Evolutionary conservation across 257 asterid species (phyloP), one percentile per base, ranked within the genome.

Genomic region (Solanum arcanum): DNA sequence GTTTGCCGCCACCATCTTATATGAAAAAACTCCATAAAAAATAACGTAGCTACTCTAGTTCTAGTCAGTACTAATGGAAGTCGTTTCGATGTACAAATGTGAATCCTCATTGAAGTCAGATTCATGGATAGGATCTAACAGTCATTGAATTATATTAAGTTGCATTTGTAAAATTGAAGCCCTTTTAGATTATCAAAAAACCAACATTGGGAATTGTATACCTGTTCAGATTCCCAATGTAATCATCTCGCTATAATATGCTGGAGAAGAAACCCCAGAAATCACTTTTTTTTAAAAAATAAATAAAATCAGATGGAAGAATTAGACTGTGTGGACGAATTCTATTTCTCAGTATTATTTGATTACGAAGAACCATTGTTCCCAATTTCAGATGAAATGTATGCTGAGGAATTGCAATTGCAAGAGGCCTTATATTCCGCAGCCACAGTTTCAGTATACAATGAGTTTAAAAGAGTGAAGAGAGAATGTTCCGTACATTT

Each of bases 351-450:
- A 12, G 60, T 86, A 15, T 66, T 86, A 18, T 31, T 80, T 62
- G 86, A 72, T 68, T 5, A 27, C 29, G 66, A 72, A 2, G 84
- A 87, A 56, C 69, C 76, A 83, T 12, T 64, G n/a, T 52, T 69
- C 35, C 89, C 86, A n/a, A 33, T 39, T 12, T 83, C 88, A 56
- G 92, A 90, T 83, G 84, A 25, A 29, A 42, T 1, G 18, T 89
- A 83, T 37, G 91, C 91, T 6, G 88, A 86, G 42, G 93, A 83
- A 18, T 68, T 91, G 52, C 92, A 90, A 13, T 5, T 88, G 13
- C 93, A 91, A 56, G 91, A 90, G 49, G 92, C 89, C 12, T 33
- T 88, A 25, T 16, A 83, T 60, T 74, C 88, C 14, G 87, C 86
- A 11, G 25, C 66, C 5, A 13, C 31, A 12, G 8, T 37, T 33